Conservation (phyloP, 305 asterid genomes). For the Striga hermonthica region DNA sequence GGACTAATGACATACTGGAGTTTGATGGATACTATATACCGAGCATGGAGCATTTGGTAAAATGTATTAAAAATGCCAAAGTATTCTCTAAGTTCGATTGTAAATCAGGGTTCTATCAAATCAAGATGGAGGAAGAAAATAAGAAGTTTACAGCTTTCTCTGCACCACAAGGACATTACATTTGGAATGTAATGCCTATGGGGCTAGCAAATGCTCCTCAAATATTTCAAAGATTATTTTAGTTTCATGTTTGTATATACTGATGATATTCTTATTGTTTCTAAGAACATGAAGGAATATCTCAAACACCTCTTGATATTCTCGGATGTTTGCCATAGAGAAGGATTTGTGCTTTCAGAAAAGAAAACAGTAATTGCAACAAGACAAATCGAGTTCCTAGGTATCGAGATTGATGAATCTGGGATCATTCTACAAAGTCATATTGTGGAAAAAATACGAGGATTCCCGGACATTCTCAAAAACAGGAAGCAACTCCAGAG, state of each 20-base stretch:
- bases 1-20: background rate
- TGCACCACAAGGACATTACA: background rate
- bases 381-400: background rate
- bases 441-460: background rate
- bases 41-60: background rate
- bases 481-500: background rate
- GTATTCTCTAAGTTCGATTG: background rate
- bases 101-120: background rate
- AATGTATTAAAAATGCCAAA: background rate
- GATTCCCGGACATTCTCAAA: background rate
- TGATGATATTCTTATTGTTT: no score
- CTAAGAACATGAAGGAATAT: background rate
- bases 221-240: background rate
- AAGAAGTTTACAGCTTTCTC: background rate
- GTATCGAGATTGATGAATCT: background rate
- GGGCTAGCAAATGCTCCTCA: background rate
- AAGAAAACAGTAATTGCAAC: background rate
- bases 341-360: background rate
- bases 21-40: background rate
- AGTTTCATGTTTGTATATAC: background rate
- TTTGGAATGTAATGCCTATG: background rate
- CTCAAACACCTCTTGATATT: background rate
- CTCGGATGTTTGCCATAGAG: background rate
- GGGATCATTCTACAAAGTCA: background rate
- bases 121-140: background rate